Percentiles rank a stretch among this genome's conserved stretches.
Conservation (phyloP, 108 stramenopile species). For the Fragilariopsis cylindrus region DNA sequence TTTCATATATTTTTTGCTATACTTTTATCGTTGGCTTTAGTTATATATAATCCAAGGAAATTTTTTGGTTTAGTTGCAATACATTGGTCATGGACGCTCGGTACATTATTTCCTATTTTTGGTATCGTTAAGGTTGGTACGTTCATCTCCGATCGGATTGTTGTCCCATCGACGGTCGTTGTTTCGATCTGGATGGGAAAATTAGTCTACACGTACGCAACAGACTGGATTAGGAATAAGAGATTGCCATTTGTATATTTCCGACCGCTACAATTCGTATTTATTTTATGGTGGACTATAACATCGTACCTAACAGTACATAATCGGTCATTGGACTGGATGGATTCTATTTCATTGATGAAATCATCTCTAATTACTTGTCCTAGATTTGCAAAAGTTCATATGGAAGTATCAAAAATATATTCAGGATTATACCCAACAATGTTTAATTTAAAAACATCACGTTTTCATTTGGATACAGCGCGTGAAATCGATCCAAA, state of each 20-base stretch:
- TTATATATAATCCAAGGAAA: constrained; percentile 11
- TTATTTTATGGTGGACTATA: constrained; percentile 16
- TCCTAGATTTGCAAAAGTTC: constrained; percentile 76
- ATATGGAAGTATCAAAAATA: constrained; percentile 80
- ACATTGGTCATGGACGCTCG: constrained; percentile 66
- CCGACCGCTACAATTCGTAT: constrained; percentile 24
- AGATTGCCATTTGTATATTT: constrained; percentile 1
- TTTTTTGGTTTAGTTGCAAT: constrained; percentile 43
- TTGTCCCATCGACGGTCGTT: constrained; percentile 68
- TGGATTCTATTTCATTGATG: constrained; percentile 63
- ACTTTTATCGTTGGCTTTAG: constrained; percentile 15
- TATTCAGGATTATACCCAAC: constrained; percentile 73
- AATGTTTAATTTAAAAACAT: constrained; percentile 51
- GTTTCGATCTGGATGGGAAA: constrained; percentile 53
- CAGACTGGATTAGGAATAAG: constrained; percentile 1
- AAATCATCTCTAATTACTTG: constrained; percentile 66
- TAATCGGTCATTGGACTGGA: constrained; percentile 72
- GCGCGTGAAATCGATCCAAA: constrained; percentile 75
- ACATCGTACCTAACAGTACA: constrained; percentile 37
- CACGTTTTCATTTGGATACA: constrained; percentile 49
- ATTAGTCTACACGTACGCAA: constrained; percentile 25
- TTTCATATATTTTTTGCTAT: constrained; percentile 29
- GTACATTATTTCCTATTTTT: constrained; percentile 74
- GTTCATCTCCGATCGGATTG: constrained; percentile 83
- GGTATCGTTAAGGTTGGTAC: constrained; percentile 86